Percentiles rank a stretch among this genome's conserved stretches.
phyloP scores from a whole-genome alignment of 75 land plant species.

The Picea glauca region DNA sequence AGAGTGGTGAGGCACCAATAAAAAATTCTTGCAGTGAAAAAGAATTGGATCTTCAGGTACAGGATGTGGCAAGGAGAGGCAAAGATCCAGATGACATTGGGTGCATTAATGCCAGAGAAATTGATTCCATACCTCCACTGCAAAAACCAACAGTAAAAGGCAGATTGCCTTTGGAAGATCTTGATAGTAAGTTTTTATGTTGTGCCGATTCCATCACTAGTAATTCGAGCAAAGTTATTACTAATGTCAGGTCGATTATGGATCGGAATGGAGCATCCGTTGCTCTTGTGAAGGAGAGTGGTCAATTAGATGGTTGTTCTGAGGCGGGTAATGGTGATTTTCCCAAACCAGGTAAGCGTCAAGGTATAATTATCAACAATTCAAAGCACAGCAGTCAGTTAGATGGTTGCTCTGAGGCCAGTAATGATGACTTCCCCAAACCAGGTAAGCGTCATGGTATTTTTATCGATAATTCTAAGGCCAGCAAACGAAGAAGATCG shows the following conservation, averaged over 20 bases:
- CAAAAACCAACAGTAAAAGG: neutral
- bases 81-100: neutral
- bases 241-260: neutral
- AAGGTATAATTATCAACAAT: slow-evolving; percentile 54
- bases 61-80: neutral
- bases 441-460: slow-evolving; percentile 60
- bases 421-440: slow-evolving; percentile 21
- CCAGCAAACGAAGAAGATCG: slow-evolving; percentile 61
- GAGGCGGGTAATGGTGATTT: slow-evolving; percentile 14
- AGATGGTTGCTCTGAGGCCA: slow-evolving; percentile 18
- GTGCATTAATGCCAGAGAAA: too few relatives aligned
- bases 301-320: slow-evolving; percentile 12
- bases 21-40: neutral
- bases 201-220: neutral
- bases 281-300: neutral
- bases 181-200: slow-evolving; percentile 2
- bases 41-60: neutral
- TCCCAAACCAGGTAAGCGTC: slow-evolving; percentile 50
- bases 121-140: neutral
- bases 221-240: neutral
- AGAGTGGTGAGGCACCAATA: neutral
- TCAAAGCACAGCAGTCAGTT: slow-evolving; percentile 68
- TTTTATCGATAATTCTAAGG: slow-evolving; percentile 73
- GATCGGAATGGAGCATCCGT: neutral
- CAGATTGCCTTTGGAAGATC: neutral